phyloP scores from a whole-genome alignment of 805 yeast species.

The Candida ascalaphidarum region DNA sequence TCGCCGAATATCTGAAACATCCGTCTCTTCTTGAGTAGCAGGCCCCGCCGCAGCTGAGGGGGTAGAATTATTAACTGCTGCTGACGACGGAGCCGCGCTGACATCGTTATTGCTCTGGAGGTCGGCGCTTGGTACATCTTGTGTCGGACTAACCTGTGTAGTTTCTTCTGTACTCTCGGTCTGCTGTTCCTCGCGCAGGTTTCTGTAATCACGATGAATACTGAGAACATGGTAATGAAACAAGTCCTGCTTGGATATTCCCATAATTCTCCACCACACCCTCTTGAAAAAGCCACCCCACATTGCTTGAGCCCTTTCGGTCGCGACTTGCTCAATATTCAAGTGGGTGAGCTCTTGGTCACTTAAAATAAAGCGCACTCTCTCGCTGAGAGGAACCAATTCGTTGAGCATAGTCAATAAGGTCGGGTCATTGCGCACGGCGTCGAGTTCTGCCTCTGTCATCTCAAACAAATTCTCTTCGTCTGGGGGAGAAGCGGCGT shows the following conservation, averaged over 20 bases:
- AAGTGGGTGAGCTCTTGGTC: constrained; percentile 24
- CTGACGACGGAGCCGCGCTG: too few relatives aligned
- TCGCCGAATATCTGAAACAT: too few relatives aligned
- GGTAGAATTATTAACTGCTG: too few relatives aligned
- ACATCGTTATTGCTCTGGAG: too few relatives aligned
- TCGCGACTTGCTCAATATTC: constrained; percentile 39
- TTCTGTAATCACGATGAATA: too few relatives aligned
- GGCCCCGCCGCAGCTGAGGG: too few relatives aligned
- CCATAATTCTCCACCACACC: constrained; percentile 51
- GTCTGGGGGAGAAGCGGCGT: too few relatives aligned
- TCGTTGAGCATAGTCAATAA: constrained; percentile 29
- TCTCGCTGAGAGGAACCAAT: constrained; percentile 30
- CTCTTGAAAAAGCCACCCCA: constrained; percentile 20
- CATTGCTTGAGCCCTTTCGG: constrained; percentile 24
- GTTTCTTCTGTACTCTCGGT: too few relatives aligned
- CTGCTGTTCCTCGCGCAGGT: too few relatives aligned
- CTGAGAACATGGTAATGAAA: constrained; percentile 43
- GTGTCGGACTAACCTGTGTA: too few relatives aligned
- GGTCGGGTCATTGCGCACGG: constrained; percentile 27
- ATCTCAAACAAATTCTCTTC: constrained; percentile 7
- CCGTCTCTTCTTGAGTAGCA: too few relatives aligned
- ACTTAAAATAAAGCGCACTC: constrained; percentile 31
- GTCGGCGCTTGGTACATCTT: too few relatives aligned
- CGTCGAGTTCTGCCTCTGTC: constrained; percentile 17
- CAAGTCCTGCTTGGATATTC: constrained; percentile 39